A percentile compares a stretch with the other conserved stretches of the same genome.
Conservation (phyloP, 768 basidiomycete genomes). For the Tylopilus sp. region DNA sequence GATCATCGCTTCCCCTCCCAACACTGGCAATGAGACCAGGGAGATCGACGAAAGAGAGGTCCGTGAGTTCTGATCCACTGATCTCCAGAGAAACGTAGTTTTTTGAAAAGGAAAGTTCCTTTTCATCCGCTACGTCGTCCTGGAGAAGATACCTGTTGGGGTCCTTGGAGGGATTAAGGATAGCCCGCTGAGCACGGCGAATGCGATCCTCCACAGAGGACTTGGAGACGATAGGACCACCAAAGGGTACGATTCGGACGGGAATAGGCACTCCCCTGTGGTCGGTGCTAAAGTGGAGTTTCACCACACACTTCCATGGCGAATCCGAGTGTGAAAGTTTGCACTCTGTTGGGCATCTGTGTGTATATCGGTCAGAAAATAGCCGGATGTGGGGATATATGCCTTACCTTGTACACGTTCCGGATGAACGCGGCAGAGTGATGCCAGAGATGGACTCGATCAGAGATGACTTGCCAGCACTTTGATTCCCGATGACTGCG, state of each 20-base stretch:
- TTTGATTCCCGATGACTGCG: slow-evolving; percentile 69
- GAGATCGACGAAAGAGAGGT: slow-evolving; percentile 63
- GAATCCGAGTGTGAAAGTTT: slow-evolving; percentile 40
- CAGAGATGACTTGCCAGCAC: slow-evolving; percentile 72
- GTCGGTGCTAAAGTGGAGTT: slow-evolving; percentile 44
- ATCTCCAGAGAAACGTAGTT: slow-evolving; percentile 59
- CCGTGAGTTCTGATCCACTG: slow-evolving; percentile 55
- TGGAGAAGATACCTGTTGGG: slow-evolving; percentile 12
- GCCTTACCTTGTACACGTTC: slow-evolving; percentile 68
- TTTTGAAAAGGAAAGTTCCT: slow-evolving; percentile 42
- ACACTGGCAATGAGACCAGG: slow-evolving; percentile 64
- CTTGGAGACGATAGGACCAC: slow-evolving; percentile 47
- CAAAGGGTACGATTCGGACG: slow-evolving; percentile 41
- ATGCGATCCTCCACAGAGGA: slow-evolving; percentile 61
- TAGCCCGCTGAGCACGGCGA: slow-evolving; percentile 60
- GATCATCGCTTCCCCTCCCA: slow-evolving; percentile 42
- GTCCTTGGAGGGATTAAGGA: slow-evolving; percentile 51
- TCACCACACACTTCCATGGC: slow-evolving; percentile 51
- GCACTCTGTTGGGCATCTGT: slow-evolving; percentile 58
- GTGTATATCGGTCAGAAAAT: not conserved
- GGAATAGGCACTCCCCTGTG: slow-evolving; percentile 35
- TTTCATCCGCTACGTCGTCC: slow-evolving; percentile 10
- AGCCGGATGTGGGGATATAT: not conserved
- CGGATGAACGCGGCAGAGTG: slow-evolving; percentile 64
- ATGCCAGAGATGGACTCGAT: slow-evolving; percentile 77